A percentile compares a stretch with the other conserved stretches of the same genome.
phyloP scores from a whole-genome alignment of 2,329 filamentous ascomycete species.

The Waltergamsia citrina region DNA sequence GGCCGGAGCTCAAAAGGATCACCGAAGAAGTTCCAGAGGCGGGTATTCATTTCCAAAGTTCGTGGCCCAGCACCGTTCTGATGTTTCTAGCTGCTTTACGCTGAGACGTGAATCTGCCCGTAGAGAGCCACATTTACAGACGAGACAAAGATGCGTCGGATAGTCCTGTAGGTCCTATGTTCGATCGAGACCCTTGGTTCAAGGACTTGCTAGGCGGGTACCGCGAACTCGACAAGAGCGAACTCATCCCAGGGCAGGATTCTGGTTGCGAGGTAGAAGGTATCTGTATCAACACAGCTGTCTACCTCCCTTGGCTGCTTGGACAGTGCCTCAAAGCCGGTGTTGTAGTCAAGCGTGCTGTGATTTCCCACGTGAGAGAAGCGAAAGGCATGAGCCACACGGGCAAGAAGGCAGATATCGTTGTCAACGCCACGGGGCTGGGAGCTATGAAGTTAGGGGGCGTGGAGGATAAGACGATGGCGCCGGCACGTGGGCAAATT shows the following conservation, averaged over 20 bases:
- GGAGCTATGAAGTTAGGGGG: conserved; percentile 56
- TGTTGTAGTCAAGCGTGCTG: conserved; percentile 40
- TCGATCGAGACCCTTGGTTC: conserved; percentile 59
- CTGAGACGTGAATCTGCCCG: neutral
- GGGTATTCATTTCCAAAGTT: conserved; percentile 63
- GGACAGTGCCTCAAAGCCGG: conserved; percentile 56
- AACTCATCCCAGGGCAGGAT: conserved; percentile 50
- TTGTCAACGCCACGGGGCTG: conserved; percentile 65
- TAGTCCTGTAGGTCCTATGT: conserved; percentile 18
- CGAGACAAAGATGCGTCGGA: conserved; percentile 2
- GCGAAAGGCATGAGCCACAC: conserved; percentile 47
- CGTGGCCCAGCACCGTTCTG: neutral
- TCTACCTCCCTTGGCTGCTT: conserved; percentile 63
- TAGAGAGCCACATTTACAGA: conserved; percentile 34
- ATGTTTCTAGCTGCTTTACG: neutral
- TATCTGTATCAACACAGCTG: conserved; percentile 64
- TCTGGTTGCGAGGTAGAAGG: conserved; percentile 53
- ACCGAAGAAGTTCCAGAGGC: conserved; percentile 57
- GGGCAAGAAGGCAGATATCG: conserved; percentile 43
- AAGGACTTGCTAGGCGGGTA: conserved; percentile 61
- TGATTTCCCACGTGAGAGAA: conserved; percentile 50
- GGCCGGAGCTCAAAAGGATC: conserved; percentile 45
- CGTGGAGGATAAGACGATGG: conserved; percentile 53
- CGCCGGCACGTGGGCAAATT: conserved; percentile 61
- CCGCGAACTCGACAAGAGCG: conserved; percentile 43